These are phyloP conservation scores for Platanthera zijinensis DNA, from an alignment of 106 monocot species.

Conservation along the genomic window DNA sequence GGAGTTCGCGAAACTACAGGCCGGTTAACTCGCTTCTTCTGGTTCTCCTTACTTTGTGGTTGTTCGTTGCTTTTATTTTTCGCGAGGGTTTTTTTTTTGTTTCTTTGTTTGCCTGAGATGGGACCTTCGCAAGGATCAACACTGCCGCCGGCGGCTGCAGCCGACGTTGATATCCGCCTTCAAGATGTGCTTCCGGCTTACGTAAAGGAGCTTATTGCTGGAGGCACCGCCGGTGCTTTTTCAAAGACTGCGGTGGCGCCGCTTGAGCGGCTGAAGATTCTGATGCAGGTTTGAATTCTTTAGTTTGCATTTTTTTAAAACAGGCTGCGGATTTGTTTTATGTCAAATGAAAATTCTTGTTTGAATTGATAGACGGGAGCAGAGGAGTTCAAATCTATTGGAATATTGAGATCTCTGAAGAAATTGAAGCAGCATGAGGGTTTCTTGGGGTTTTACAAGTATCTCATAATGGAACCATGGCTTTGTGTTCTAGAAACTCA, in stretches of 20 bases:
- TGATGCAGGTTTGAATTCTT: constrained; percentile 37
- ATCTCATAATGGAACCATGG: constrained; percentile 2
- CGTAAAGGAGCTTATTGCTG: constrained; percentile 47
- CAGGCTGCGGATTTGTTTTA: not conserved
- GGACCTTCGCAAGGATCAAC: constrained; percentile 29
- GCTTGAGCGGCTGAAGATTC: constrained; percentile 47
- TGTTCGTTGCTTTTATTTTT: not conserved
- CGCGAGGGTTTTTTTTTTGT: not conserved
- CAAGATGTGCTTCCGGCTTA: constrained; percentile 44
- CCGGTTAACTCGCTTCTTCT: constrained; percentile 4
- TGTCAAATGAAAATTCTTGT: not conserved
- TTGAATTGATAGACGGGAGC: constrained; percentile 52
- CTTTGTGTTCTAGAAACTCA: not conserved
- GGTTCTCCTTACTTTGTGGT: not conserved
- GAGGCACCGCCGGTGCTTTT: constrained; percentile 42
- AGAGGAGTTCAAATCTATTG: constrained; percentile 69
- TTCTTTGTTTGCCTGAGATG: constrained; percentile 18
- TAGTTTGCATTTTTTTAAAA: not conserved
- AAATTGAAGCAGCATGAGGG: constrained; percentile 75
- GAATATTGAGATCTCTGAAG: constrained; percentile 56
- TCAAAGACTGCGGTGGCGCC: constrained; percentile 49
- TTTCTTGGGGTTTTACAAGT: constrained; percentile 82
- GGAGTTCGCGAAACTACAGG: constrained; percentile 19
- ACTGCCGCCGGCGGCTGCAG: constrained; percentile 15
- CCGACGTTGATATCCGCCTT: constrained; percentile 22